Percentiles rank a stretch among this genome's conserved stretches.
These are phyloP conservation scores for Boletus barrowsii DNA, from an alignment of 768 basidiomycete genomes.

Conservation along the genomic window DNA sequence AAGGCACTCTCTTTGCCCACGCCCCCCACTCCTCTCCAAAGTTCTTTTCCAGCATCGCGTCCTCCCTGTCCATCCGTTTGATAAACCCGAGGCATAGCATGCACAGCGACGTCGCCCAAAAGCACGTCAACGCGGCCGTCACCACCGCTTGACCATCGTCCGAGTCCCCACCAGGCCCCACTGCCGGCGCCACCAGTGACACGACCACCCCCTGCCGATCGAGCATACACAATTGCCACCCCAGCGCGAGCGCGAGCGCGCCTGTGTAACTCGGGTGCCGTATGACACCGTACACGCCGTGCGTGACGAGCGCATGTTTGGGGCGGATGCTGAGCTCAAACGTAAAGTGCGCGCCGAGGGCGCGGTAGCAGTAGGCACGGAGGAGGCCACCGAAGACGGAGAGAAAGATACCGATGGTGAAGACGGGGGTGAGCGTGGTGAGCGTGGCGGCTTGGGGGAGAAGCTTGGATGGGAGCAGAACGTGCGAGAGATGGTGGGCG, in stretches of 20 bases:
- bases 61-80: constrained; percentile 27
- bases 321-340: constrained; percentile 21
- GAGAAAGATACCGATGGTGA: constrained; percentile 5
- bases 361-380: constrained; percentile 14
- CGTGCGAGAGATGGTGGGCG: constrained; percentile 9
- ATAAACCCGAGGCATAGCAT: rapidly evolving
- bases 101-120: background rate
- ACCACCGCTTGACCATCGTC: background rate
- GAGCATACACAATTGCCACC: constrained; percentile 4
- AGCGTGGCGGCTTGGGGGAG: background rate
- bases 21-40: constrained; percentile 28
- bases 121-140: background rate
- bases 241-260: background rate
- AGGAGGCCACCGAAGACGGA: constrained; percentile 8
- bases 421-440: background rate
- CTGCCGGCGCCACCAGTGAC: background rate
- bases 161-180: too few relatives aligned
- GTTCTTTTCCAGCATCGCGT: constrained; percentile 25
- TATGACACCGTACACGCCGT: constrained; percentile 25
- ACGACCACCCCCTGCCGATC: constrained; percentile 6
- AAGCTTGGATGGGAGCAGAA: too few relatives aligned
- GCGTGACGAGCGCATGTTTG: constrained; percentile 25
- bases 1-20: constrained; percentile 24
- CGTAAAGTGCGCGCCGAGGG: constrained; percentile 24
- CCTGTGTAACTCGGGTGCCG: constrained; percentile 33